Base-by-base conservation (phyloP, 371 early-diverging fungal genomes). In the Basidiobolus meristosporus region DNA sequence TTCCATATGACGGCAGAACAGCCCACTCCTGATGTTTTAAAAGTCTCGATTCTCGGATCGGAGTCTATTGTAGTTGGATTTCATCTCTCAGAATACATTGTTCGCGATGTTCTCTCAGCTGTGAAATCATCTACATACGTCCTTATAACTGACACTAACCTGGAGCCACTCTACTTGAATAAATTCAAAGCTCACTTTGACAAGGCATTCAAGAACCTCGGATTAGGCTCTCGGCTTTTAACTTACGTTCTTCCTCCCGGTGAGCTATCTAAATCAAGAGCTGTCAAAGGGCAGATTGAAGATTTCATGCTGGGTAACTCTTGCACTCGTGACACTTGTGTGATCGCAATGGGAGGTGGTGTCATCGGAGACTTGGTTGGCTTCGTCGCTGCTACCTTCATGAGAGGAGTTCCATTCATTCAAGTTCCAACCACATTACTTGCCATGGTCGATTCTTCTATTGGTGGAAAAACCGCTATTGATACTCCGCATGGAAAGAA, bases 381-480 rank as follows among this genome's bases (percentile, higher is more conserved):
- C 5, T 97, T 75, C 60, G 90, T 91, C 1, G 93, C 97, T 7
- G 82, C 95, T 4, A 97, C 93, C 0, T 97, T 90, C 52, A 97
- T 97, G 97, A 77, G 97, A 36, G 97, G 97, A 23, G 74, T 86
- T n/a, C 74, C 82, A 15, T 68, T 88, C 44, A 68, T 92, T 16
- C 93, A 97, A 52, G 70, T 97, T 30, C 97, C 97, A 1, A 97
- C 95, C 2, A 88, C 97, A 2, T 57, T 97, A 22, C 67, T 97
- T 41, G 90, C 97, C 7, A 97, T 97, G 97, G 93, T 92, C 1
- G 97, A 97, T 57, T 89, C 90, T 10, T 84, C 90, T 3, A 83
- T 97, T 40, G 97, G 97, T 44, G 97, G 97, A 34, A 97, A 97
- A 65, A 93, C 95, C 0, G 97, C 91, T 0, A 76, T 97, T 36